Conservation (phyloP, 345 rosid genomes). For the Lepidium sativum region DNA sequence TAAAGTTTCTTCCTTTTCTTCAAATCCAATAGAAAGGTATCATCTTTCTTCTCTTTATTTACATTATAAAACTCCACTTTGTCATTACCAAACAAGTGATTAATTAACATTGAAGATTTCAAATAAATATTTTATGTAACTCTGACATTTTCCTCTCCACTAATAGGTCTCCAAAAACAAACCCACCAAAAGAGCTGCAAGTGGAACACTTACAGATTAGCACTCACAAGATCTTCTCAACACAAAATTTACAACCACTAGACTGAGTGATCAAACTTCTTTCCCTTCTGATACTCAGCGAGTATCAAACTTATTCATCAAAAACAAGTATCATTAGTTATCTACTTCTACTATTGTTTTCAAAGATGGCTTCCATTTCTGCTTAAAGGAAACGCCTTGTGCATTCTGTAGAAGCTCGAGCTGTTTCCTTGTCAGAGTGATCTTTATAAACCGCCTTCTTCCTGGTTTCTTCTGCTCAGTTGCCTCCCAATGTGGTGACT, state of each 20-base stretch:
- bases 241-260: constrained; percentile 10
- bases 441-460: constrained; percentile 29
- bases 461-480: constrained; percentile 9
- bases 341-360: constrained; percentile 38
- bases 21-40: constrained; percentile 23
- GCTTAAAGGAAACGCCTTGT: constrained; percentile 17
- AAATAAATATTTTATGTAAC: not conserved
- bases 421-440: constrained; percentile 41
- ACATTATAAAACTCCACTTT: not conserved
- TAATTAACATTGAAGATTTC: not conserved
- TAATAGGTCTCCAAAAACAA: constrained; percentile 10
- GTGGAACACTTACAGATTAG: constrained; percentile 2
- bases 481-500: constrained; percentile 4
- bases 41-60: constrained; percentile 6
- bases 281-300: constrained; percentile 1
- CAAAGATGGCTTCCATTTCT: constrained; percentile 55
- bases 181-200: not conserved
- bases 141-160: not conserved
- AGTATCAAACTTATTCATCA: not conserved
- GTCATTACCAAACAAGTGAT: not conserved
- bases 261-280: not conserved
- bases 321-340: constrained; percentile 14
- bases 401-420: constrained; percentile 24
- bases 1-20: constrained; percentile 20
- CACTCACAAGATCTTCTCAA: not conserved